phyloP scores from a whole-genome alignment of 495 filamentous ascomycete genomes.

The Podospora australis region DNA sequence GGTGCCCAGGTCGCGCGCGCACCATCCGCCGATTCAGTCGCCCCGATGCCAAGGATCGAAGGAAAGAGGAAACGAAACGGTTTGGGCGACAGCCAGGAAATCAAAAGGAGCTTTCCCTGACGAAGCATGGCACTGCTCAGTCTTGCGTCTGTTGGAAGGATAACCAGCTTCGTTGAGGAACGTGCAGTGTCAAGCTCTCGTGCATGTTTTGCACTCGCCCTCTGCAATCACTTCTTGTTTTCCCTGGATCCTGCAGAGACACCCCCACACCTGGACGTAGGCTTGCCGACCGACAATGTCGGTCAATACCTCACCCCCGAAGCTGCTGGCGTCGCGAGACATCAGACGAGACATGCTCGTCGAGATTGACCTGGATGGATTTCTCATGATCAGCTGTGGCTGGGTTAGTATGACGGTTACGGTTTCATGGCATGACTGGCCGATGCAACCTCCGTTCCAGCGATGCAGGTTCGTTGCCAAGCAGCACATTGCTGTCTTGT shows the following conservation, averaged over 20 bases:
- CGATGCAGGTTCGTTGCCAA: background rate
- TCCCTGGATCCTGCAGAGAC: background rate
- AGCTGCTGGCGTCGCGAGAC: too few relatives aligned
- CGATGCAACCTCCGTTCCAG: constrained; percentile 2
- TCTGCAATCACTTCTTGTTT: background rate
- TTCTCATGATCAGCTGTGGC: too few relatives aligned
- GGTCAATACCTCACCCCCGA: too few relatives aligned
- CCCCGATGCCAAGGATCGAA: background rate
- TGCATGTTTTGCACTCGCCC: background rate
- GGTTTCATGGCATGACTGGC: constrained; percentile 13
- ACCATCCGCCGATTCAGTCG: background rate
- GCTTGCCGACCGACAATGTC: background rate
- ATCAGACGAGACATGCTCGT: too few relatives aligned
- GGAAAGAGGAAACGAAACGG: background rate
- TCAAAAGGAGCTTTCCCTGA: too few relatives aligned
- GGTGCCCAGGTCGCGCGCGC: too few relatives aligned
- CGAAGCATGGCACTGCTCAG: too few relatives aligned
- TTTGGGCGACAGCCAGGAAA: background rate
- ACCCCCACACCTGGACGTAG: background rate
- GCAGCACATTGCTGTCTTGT: constrained; percentile 4
- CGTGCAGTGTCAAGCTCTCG: background rate
- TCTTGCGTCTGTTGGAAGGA: background rate
- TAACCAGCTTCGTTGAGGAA: background rate
- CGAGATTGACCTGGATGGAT: too few relatives aligned
- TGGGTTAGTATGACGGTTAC: background rate